Evolutionary conservation across 257 asterid species (phyloP), one percentile per base, ranked within the genome.

Genomic region (Nicotiana paniculata): DNA sequence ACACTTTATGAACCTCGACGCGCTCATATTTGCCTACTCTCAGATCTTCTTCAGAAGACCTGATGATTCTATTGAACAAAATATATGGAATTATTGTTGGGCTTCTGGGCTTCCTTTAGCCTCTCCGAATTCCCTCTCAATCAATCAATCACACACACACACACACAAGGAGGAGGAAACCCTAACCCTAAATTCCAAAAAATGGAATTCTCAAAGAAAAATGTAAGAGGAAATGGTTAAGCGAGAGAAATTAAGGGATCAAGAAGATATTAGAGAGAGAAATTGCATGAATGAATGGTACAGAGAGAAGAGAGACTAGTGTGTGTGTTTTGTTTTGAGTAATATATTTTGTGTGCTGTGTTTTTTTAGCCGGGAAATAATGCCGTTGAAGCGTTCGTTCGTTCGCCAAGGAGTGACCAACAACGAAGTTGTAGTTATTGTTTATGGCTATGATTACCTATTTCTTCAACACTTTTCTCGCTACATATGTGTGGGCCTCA

Each of bases 41-140:
- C 83, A 80, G 83, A 80, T 80, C 83, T 65, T 80, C 77, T 46
- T 7, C 9, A 80, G 83, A 65, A 80, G 83, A 80, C 83, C 83
- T 80, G 83, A 46, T 72, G 13, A 63, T 64, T 64, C 9, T 13
- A 21, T 53, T 21, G 46, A 79, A 9, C 51, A 46, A 59, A 6
- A 51, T 35, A 21, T 35, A 79, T 79, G 63, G 21, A 15, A 28
- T 37, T 46, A 51, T 43, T 43, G 9, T 43, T 43, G 51, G 51
- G 51, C 51, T 43, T 43, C 51, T 11, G 28, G 78, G 59, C 30
- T 37, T 21, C 61, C 79, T 35, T 15, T 10, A 43, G 51, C 26
- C 65, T 18, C 37, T 61, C 57, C 72, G 12, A 18, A 21, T 64
- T 33, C 53, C 77, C 57, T 39, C 54, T 69, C 77, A 69, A 69